Conservation (phyloP, 345 rosid genomes). For the Draba incana region DNA sequence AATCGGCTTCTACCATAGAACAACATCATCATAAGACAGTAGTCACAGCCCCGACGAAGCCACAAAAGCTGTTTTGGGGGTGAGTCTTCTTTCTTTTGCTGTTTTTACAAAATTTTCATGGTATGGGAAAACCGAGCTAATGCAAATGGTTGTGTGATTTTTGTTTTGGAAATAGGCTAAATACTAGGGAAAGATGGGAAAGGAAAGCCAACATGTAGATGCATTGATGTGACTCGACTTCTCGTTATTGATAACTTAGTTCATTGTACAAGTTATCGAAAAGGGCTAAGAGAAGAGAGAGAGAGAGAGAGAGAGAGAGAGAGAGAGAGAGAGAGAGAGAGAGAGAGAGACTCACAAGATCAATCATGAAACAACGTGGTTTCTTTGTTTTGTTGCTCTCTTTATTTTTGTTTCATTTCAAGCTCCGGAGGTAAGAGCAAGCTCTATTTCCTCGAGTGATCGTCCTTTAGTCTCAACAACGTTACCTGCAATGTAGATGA, state of each 20-base stretch:
- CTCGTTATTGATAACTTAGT: constrained; percentile 19
- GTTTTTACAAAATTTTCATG: background rate
- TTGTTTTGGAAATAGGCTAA: constrained; percentile 53
- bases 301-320: background rate
- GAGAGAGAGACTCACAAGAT: constrained; percentile 26
- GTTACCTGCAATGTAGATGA: constrained; percentile 73
- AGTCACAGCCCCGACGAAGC: constrained; percentile 46
- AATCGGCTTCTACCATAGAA: constrained; percentile 19
- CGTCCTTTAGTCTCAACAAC: constrained; percentile 96
- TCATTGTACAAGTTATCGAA: constrained; percentile 32
- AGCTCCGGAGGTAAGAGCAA: constrained; percentile 57
- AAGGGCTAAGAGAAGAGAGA: background rate
- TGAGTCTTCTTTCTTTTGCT: constrained; percentile 22
- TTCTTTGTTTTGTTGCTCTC: background rate
- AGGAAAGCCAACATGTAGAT: constrained; percentile 80
- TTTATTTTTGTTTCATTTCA: constrained; percentile 28
- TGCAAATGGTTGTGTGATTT: background rate
- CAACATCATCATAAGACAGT: background rate
- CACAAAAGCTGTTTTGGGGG: constrained; percentile 77
- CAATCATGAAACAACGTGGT: constrained; percentile 26
- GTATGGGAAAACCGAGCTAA: constrained; percentile 16
- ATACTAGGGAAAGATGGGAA: constrained; percentile 75
- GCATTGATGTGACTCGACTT: constrained; percentile 42
- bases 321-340: background rate
- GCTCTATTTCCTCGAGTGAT: constrained; percentile 95